phyloP scores from a whole-genome alignment of 2,329 filamentous ascomycete genomes.

The Ceratocystis lukuohia region DNA sequence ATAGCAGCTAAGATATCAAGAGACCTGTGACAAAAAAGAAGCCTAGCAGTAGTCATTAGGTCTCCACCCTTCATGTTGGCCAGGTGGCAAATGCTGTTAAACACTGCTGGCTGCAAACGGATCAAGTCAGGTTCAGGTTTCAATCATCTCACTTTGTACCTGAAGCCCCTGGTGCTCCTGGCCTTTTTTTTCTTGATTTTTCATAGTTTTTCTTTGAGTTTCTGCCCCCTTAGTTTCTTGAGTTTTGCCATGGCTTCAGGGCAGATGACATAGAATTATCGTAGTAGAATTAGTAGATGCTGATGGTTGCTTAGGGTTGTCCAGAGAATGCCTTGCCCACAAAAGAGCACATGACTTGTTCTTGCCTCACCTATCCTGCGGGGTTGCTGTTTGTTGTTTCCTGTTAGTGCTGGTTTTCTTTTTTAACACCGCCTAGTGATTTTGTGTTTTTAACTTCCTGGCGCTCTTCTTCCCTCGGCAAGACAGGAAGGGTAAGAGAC shows the following conservation, averaged over 20 bases:
- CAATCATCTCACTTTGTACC: slow-evolving; percentile 1
- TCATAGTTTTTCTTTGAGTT: not conserved
- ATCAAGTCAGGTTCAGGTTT: not conserved
- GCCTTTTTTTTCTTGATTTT: not conserved
- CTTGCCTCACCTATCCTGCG: no score
- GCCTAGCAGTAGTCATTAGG: not conserved
- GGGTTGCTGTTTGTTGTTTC: not conserved
- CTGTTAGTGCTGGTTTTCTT: not conserved
- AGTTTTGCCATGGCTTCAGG: not conserved
- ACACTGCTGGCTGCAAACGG: not conserved
- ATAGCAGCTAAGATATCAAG: not conserved
- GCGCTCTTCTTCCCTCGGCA: not conserved
- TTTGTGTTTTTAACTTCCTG: not conserved
- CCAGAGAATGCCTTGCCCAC: not conserved
- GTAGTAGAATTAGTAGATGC: not conserved
- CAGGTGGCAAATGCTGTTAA: not conserved
- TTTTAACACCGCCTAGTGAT: not conserved
- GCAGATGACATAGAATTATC: not conserved
- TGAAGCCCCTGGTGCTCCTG: not conserved
- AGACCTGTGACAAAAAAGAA: not conserved
- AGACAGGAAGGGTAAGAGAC: not conserved
- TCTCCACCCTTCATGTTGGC: not conserved
- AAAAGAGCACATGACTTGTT: no score
- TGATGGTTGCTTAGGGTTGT: not conserved
- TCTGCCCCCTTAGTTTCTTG: not conserved